Base-by-base conservation (phyloP, 305 asterid genomes). In the Salvia sclarea region DNA sequence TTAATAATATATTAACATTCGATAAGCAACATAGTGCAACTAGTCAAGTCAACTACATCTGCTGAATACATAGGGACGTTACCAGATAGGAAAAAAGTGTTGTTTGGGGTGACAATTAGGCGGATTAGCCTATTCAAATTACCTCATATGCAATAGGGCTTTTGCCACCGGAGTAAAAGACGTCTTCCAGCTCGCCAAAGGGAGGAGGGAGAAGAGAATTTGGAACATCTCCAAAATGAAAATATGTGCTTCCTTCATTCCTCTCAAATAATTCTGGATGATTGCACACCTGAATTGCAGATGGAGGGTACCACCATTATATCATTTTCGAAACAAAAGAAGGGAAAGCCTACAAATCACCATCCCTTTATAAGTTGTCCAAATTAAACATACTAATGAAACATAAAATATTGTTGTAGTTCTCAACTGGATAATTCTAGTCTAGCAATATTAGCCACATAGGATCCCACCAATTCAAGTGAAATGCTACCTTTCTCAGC, bases 261-360 rank as follows among this genome's bases (percentile, higher is more conserved):
- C 99, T 91, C 87, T 94, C 99, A 82, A 94, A 94, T 48, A 94
- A 62, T 83, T 94, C 99, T 43, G 99, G 99, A 83, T 94, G 99
- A 76, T 94, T 94, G 85, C 99, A 94, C 25, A 94, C 99, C 98
- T 94, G 76, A 40, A 75, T 35, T 52, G 63, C 49, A 74, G 65
- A 52, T 6, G 53, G 55, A 38, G 54, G 18, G 5, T 14, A 44
- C 52, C 22, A 16, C 44, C 21, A 40, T 44, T 64, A 64, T 12
- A 8, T 17, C 54, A 55, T 35, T 8, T 8, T 43, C 18, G n/a
- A 20, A 57, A 58, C 20, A 38, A 5, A 57, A 64, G 24, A 30
- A 56, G 63, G 20, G 67, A 16, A 50, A 49, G 38, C 14, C 10
- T 65, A 64, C 55, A 64, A 63, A 54, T 69, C 20, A 57, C 21